Evolutionary conservation across 2,329 filamentous ascomycete species (phyloP), one percentile per base, ranked within the genome.

Genomic region (Alternaria arbusti): DNA sequence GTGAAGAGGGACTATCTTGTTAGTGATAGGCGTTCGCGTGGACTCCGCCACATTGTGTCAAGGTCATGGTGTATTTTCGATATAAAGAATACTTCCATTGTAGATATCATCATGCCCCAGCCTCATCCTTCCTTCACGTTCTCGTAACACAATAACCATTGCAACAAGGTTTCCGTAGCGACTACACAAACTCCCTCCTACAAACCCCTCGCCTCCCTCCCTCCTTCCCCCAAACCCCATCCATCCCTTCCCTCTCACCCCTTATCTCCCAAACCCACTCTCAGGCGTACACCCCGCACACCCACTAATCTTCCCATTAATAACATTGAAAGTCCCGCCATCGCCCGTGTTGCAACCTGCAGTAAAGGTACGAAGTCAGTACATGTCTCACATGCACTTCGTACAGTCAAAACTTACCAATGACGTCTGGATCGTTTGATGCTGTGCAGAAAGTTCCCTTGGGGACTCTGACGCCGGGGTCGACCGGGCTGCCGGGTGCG

Each of bases 301-400:
- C 11, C 45, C 45, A 49, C 45, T 49, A 3, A 49, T 23, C 20
- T 49, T 49, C 4, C 45, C 45, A 25, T 58, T 43, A 5, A 58
- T 26, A n/a, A 51, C 50, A 15, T 58, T 58, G 10, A 51, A 45
- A 8, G 46, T 58, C 0, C 56, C 45, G 30, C 56, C 45, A 45
- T 58, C 56, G 13, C 56, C 56, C 13, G 45, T 58, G 28, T 58
- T 51, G 45, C 56, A 58, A 13, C 56, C 25, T 26, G 25, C 25
- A 26, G 25, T 26, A 26, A 26, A 26, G 25, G 25, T 26, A 26
- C 25, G 25, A 26, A 26, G 25, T 26, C 25, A 26, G 25, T 26
- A 10, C 10, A 26, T 26, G 25, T 26, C 25, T 26, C 25, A 10
- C 25, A 26, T 26, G 25, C 25, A 26, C 25, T 26, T 26, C 25